Evolutionary conservation across 2,329 filamentous ascomycete species (phyloP).

Genomic region (Lasiodiplodia sp.): DNA sequence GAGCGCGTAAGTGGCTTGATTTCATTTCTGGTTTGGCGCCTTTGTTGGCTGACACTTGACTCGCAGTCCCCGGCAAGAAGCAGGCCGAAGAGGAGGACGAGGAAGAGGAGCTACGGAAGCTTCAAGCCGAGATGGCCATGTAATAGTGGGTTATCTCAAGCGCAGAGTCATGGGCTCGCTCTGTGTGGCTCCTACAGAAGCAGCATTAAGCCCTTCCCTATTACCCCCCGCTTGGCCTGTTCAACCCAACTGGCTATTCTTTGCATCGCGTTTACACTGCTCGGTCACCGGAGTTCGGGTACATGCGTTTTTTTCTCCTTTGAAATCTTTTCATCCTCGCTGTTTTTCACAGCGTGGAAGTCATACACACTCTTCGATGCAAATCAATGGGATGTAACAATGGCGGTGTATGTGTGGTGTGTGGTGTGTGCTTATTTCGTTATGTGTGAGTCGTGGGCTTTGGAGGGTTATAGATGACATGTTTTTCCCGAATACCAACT

Average conservation of each 20-base stretch:
- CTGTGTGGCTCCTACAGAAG: not conserved
- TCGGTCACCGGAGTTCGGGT: slow-evolving; percentile 22
- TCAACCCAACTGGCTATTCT: not conserved
- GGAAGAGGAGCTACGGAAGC: slow-evolving; percentile 88
- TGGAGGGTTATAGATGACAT: slow-evolving; percentile 10
- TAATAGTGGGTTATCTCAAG: slow-evolving; percentile 47
- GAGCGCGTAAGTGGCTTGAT: slow-evolving; percentile 71
- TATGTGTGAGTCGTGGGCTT: not conserved
- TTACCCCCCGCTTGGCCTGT: not conserved
- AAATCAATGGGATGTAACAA: slow-evolving; percentile 5
- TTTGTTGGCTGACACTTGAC: not conserved
- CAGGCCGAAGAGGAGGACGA: slow-evolving; percentile 85
- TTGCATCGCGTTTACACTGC: slow-evolving; percentile 7
- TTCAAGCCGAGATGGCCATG: slow-evolving; percentile 98
- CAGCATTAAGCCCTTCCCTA: slow-evolving; percentile 5
- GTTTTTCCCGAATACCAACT: slow-evolving; percentile 20
- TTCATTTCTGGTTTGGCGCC: not conserved
- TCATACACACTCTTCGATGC: slow-evolving; percentile 1
- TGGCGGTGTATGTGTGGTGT: slow-evolving; percentile 2
- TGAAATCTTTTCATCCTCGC: not conserved
- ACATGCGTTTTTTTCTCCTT: slow-evolving; percentile 6
- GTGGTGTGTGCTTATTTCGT: not conserved
- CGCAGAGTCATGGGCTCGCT: not conserved
- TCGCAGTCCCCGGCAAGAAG: slow-evolving; percentile 54
- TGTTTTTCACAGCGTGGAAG: not conserved